Evolutionary conservation across 331 rosid genomes (phyloP).

Genomic region (Cydonia oblonga): DNA sequence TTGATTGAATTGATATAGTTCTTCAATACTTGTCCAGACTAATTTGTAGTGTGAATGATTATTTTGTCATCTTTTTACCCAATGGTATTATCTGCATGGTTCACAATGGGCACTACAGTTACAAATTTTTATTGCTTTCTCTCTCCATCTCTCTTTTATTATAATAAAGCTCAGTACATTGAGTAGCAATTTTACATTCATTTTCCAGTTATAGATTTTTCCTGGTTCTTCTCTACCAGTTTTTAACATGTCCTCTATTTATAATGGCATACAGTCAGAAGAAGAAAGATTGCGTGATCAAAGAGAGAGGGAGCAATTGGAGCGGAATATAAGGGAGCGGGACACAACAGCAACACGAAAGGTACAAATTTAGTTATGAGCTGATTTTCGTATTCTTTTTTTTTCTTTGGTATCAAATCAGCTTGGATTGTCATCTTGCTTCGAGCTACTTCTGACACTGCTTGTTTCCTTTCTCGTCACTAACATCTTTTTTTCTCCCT

Average conservation of each 20-base stretch:
- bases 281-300: constrained; percentile 89
- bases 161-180: neutral
- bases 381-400: neutral
- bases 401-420: neutral
- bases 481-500: constrained; percentile 8
- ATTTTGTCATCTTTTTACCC: neutral
- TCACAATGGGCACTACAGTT: no score
- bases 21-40: neutral
- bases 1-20: neutral
- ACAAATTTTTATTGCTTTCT: no score
- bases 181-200: neutral
- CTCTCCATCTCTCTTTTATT: neutral
- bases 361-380: constrained; percentile 29
- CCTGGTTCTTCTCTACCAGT: neutral
- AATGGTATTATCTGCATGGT: neutral
- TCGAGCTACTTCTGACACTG: neutral
- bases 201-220: neutral
- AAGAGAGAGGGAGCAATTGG: constrained; percentile 81
- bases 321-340: constrained; percentile 60
- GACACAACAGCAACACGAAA: constrained; percentile 77
- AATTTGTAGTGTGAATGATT: neutral
- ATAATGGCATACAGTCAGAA: constrained; percentile 51
- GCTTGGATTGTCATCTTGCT: neutral
- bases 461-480: neutral
- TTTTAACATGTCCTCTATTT: constrained; percentile 3